Evolutionary conservation across 2,329 filamentous ascomycete genomes (phyloP).

Genomic region (Tolypocladium inflatum): DNA sequence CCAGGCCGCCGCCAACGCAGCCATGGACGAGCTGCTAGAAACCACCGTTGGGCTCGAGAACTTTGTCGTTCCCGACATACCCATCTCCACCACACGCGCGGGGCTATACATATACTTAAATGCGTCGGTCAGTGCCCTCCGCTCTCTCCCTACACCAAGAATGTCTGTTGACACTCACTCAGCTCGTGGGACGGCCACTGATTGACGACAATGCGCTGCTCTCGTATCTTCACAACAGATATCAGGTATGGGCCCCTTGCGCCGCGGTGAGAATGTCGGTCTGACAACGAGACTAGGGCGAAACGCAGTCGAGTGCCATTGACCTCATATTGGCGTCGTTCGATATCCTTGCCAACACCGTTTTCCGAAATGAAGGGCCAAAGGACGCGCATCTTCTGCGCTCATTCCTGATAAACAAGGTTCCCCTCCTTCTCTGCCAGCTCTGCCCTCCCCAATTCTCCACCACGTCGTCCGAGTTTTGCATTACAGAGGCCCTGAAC

Average conservation of each 20-base stretch:
- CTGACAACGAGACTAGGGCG: constrained; percentile 40
- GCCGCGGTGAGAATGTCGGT: neutral
- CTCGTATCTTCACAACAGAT: constrained; percentile 74
- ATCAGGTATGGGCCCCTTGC: constrained; percentile 48
- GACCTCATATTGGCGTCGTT: constrained; percentile 85
- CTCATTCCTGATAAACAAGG: constrained; percentile 72
- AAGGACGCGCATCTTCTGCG: constrained; percentile 63
- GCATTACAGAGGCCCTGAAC: constrained; percentile 62
- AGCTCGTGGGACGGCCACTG: constrained; percentile 74
- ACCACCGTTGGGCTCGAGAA: constrained; percentile 46
- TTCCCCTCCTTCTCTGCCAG: constrained; percentile 44
- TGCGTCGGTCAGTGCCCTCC: constrained; percentile 51
- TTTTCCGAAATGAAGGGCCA: constrained; percentile 53
- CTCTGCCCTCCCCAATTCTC: constrained; percentile 58
- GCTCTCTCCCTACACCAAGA: neutral
- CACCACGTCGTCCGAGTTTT: constrained; percentile 63
- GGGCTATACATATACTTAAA: constrained; percentile 82
- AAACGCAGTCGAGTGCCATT: constrained; percentile 66
- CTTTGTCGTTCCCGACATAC: constrained; percentile 52
- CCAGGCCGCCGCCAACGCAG: constrained; percentile 33
- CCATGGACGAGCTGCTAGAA: constrained; percentile 48
- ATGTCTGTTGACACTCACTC: neutral
- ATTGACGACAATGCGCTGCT: constrained; percentile 74
- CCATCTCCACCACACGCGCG: constrained; percentile 64
- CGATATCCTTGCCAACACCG: constrained; percentile 78